phyloP scores from a whole-genome alignment of 345 rosid genomes.

The Salix brachista region DNA sequence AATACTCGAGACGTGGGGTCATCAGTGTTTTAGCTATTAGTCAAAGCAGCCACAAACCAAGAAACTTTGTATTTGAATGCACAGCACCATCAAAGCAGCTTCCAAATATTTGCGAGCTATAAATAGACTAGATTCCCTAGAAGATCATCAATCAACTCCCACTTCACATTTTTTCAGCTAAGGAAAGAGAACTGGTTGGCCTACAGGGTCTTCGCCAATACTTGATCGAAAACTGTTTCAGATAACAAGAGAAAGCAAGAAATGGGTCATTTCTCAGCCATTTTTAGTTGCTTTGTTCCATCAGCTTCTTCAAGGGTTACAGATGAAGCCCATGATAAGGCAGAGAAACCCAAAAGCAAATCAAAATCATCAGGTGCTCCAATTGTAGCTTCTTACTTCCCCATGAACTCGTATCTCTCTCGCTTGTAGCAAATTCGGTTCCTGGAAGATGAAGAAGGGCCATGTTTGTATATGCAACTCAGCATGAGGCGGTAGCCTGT shows the following conservation, averaged over 20 bases:
- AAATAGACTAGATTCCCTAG: too few relatives aligned
- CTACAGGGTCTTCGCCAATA: too few relatives aligned
- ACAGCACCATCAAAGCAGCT: too few relatives aligned
- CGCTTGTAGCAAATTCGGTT: conserved; percentile 13
- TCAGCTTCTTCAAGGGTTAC: background rate
- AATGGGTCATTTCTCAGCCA: background rate
- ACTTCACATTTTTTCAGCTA: background rate
- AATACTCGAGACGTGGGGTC: too few relatives aligned
- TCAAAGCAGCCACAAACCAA: too few relatives aligned
- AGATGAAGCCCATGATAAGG: background rate
- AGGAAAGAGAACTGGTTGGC: background rate
- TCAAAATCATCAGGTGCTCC: conserved; percentile 10
- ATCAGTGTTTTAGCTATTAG: too few relatives aligned
- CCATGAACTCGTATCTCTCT: conserved; percentile 21
- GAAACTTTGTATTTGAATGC: too few relatives aligned
- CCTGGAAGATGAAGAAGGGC: too few relatives aligned
- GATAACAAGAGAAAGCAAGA: background rate
- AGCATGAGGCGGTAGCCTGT: too few relatives aligned
- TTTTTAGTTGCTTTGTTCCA: background rate
- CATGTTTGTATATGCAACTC: background rate
- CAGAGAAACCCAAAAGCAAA: background rate
- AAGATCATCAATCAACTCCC: too few relatives aligned
- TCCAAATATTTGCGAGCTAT: too few relatives aligned
- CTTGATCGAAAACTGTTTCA: background rate
- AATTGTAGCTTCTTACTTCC: conserved; percentile 16